phyloP scores from a whole-genome alignment of 768 basidiomycete genomes.

The Naematelia encephala region DNA sequence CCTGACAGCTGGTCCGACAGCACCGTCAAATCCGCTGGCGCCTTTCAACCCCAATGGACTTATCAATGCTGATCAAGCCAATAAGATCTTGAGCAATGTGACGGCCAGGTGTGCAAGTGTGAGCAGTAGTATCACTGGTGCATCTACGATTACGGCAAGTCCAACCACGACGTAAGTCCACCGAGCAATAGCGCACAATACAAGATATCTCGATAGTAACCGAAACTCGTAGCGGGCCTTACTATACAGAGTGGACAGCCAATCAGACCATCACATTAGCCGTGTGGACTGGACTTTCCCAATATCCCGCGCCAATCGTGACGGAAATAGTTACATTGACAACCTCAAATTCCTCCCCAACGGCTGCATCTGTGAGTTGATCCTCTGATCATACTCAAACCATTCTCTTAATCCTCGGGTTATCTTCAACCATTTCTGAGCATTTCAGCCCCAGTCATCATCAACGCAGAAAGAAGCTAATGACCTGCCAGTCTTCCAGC shows the following conservation, averaged over 20 bases:
- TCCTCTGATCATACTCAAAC: not conserved
- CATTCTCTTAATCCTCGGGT: too few species aligned
- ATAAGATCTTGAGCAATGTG: conserved; percentile 14
- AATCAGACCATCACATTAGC: conserved; percentile 5
- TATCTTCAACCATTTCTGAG: too few species aligned
- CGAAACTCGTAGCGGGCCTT: conserved; percentile 7
- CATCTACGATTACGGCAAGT: conserved; percentile 8
- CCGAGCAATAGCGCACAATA: too few species aligned
- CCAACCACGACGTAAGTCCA: conserved; percentile 21
- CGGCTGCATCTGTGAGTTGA: not conserved
- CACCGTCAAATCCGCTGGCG: conserved; percentile 1
- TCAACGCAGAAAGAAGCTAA: too few species aligned
- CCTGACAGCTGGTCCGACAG: not conserved
- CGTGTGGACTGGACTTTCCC: conserved; percentile 10
- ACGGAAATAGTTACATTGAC: not conserved
- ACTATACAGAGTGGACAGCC: conserved; percentile 11
- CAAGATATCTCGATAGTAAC: not conserved
- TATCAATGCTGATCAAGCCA: conserved; percentile 10
- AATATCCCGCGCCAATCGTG: not conserved
- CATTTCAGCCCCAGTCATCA: too few species aligned
- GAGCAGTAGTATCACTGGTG: conserved; percentile 1
- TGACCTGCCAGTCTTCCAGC: too few species aligned
- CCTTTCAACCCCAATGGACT: conserved; percentile 10
- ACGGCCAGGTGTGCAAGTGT: conserved; percentile 4
- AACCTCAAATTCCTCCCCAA: not conserved